Base-by-base conservation (phyloP, 2,329 filamentous ascomycete species). In the Cladosporium phlei region DNA sequence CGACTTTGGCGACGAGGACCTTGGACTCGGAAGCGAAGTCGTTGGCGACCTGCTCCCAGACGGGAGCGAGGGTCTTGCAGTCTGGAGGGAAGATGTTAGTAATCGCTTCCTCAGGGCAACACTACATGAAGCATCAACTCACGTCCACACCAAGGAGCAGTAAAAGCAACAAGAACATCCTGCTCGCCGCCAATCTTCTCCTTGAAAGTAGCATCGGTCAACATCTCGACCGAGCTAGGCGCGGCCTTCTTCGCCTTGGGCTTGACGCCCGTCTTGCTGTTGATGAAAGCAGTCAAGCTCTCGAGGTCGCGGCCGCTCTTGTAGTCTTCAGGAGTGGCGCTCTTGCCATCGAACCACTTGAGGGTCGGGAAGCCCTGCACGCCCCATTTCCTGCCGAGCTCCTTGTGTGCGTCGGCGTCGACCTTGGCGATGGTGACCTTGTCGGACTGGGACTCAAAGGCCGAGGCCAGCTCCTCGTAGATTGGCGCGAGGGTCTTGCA, bases 121-220 rank as follows among this genome's bases (percentile, higher is more conserved):
- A 42, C 9, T 22, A 28, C 10, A 17, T 12, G 20, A 2, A 10
- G n/a, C n/a, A n/a, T 50, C 56, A 57, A 86, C 89, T 71, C 80
- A 97, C 93, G 91, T 68, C 91, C 91, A 71, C 93, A 98, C 93
- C 91, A 97, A 44, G 93, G 90, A 44, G 93, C 91, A 58, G 94
- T 98, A 70, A 98, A 98, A 35, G 94, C 90, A 65, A 98, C 90
- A 46, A 98, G 70, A 16, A 95, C 88, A 69, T 94, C 77, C 78
- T 95, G 89, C 54, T 95, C 87, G 42, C 82, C 76, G 54, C 91
- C 91, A 72, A 96, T 75, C 50, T 79, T 74, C 65, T 83, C 73
- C 69, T 82, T 80, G 71, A 97, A 97, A 49, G 80, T 81, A 57
- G 76, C 68, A 62, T 97, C 89, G 40, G 79, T 89, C 67, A 98